Base-by-base conservation (phyloP, 2,329 filamentous ascomycete genomes). In the Ceratocystis alfenasii region DNA sequence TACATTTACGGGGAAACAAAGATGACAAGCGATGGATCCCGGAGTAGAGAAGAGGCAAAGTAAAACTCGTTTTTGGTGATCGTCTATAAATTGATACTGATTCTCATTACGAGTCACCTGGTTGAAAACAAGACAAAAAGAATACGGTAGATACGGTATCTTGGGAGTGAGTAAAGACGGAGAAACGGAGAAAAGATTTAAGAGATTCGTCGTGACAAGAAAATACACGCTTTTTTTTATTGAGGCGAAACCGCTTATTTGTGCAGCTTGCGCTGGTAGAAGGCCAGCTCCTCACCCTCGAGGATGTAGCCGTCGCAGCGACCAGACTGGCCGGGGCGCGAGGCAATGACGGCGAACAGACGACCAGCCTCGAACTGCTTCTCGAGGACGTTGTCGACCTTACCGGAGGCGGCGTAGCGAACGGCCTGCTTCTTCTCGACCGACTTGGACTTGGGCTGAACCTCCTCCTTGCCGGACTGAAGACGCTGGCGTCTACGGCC, bases 301-400 rank as follows among this genome's bases (percentile, higher is more conserved):
- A 99, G 85, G 79, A 99, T 87, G 84, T 99, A 99, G 72, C 94
- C 94, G 78, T 99, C 94, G 75, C 85, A 86, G 81, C 94, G 91
- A 75, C 94, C 94, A 78, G 89, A 94, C 88, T 99, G 94, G 74
- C 94, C 94, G 72, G 94, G 94, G 76, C 94, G 86, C 78, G 88
- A 94, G 74, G 93, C 85, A 75, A 99, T 82, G 73, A 96, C 89
- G 74, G 94, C 94, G 81, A 87, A 96, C 74, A 99, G 82, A 81
- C 95, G 93, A 86, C 93, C 92, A 73, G 94, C 93, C 88, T 97
- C 94, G 82, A 99, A 99, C 83, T 99, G 94, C 83, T 89, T 92
- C 90, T 99, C 94, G 71, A 99, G 79, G 71, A 90, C 85, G 72
- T 80, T 70, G 81, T 99, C 94, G 75, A 96, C 90, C 89, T 99